Conservation (phyloP, 495 filamentous ascomycete genomes). For the Evernia prunastri region DNA sequence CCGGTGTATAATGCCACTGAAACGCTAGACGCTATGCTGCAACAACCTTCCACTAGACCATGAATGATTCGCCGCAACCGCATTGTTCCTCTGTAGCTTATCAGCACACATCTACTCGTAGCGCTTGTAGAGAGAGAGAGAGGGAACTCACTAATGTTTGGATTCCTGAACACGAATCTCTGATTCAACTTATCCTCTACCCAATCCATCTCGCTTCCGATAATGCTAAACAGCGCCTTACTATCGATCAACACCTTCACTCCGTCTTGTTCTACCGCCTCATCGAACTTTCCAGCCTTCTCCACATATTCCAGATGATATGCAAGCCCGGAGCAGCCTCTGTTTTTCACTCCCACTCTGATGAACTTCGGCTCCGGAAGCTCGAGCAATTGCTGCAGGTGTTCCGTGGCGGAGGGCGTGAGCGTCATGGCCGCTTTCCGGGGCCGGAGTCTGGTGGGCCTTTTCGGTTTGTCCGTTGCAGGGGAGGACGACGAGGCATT, state of each 20-base stretch:
- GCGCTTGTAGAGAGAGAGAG: conserved; percentile 24
- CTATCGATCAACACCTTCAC: conserved; percentile 94
- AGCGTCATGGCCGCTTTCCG: conserved; percentile 89
- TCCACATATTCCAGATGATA: conserved; percentile 96
- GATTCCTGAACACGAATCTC: conserved; percentile 90
- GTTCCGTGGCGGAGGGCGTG: conserved; percentile 66
- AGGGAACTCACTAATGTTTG: conserved; percentile 84
- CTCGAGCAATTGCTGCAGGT: conserved; percentile 65
- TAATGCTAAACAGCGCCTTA: conserved; percentile 95
- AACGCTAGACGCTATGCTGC: conserved; percentile 14
- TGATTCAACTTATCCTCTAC: conserved; percentile 86
- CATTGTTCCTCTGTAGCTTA: conserved; percentile 82
- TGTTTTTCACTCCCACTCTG: conserved; percentile 87
- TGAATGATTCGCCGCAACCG: conserved; percentile 96
- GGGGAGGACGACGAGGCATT: conserved; percentile 31
- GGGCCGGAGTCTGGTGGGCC: conserved; percentile 62
- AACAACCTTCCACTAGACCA: conserved; percentile 49
- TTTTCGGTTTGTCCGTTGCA: conserved; percentile 31
- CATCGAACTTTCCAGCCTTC: conserved; percentile 78
- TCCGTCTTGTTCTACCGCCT: conserved; percentile 89
- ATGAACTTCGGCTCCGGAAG: conserved; percentile 87
- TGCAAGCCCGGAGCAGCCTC: conserved; percentile 92
- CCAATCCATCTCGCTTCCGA: conserved; percentile 99
- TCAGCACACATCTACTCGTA: neutral
- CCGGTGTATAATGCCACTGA: conserved; percentile 18